Evolutionary conservation across 2,329 filamentous ascomycete species (phyloP).

Genomic region (Clarireedia homoeocarpa): DNA sequence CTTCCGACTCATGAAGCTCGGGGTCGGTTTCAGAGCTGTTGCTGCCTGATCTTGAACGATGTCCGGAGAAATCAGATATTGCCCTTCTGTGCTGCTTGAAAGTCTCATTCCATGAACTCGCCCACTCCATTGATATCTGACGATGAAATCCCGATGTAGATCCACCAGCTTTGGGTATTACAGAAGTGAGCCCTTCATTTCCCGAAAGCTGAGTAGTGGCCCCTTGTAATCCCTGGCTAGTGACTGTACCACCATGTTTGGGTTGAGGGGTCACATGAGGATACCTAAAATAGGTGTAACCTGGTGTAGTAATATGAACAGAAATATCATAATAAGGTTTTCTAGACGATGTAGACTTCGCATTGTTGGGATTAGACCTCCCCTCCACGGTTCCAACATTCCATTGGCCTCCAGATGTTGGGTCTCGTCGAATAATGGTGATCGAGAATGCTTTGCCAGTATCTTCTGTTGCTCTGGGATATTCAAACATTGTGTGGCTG

Average conservation of each 20-base stretch:
- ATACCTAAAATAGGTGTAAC: slow-evolving; percentile 27
- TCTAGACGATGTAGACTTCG: slow-evolving; percentile 27
- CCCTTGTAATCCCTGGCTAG: neutral
- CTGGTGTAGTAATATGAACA: slow-evolving; percentile 27
- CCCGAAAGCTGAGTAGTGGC: neutral
- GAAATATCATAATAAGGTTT: slow-evolving; percentile 31
- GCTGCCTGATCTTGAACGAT: slow-evolving; percentile 13
- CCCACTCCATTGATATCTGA: slow-evolving; percentile 46
- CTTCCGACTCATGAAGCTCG: slow-evolving; percentile 3
- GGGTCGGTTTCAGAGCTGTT: slow-evolving; percentile 1
- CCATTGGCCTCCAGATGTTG: slow-evolving; percentile 61
- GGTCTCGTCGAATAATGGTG: slow-evolving; percentile 65
- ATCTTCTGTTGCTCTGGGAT: neutral
- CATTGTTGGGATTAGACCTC: slow-evolving; percentile 6
- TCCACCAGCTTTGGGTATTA: slow-evolving; percentile 1
- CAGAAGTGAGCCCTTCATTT: slow-evolving; percentile 2
- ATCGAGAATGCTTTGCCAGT: slow-evolving; percentile 22
- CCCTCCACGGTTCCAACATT: slow-evolving; percentile 60
- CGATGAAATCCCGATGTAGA: slow-evolving; percentile 36
- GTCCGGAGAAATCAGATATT: slow-evolving; percentile 19
- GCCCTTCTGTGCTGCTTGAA: slow-evolving; percentile 21
- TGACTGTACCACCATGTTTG: slow-evolving; percentile 4
- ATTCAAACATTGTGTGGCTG: slow-evolving; percentile 7
- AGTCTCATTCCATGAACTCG: slow-evolving; percentile 22
- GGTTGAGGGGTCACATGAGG: neutral